Evolutionary conservation across 768 basidiomycete species (phyloP), one percentile per base, ranked within the genome.

Genomic region (Mycena capillaripes): DNA sequence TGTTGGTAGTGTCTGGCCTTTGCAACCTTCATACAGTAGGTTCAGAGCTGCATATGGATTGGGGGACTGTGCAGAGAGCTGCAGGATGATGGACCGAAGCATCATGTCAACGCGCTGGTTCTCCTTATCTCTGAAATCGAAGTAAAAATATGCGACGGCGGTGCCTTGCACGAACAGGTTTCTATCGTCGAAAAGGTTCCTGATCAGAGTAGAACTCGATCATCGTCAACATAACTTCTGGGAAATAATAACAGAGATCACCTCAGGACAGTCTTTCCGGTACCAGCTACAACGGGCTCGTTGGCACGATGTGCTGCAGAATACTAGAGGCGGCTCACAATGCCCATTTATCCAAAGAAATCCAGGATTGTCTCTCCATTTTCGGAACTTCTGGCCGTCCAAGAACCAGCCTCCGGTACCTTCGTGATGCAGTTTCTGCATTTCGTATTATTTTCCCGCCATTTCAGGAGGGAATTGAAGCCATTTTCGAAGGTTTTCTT

Each of bases 61-160:
- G 17, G 36, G 56, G 6, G 56, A 36, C 34, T 58, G 56, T 36
- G 32, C 56, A 58, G 56, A 36, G 21, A 58, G 34, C 56, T 58
- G 56, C 11, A 46, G 10, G 16, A 61, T 30, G 4, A 50, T 30
- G 27, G 42, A 19, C 5, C 42, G 64, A 53, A 79, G 56, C 6
- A 75, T 44, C 29, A 56, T 61, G 29, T 62, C 65, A 25, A 66
- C n/a, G 27, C 29, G 48, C 38, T 75, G 69, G 36, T 72, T 74
- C 14, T 63, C 59, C 10, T 61, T 44, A n/a, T 76, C 75, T 21
- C 71, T 67, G 59, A 73, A 75, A 23, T 78, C 76, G 34, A 79
- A 74, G 50, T 77, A 79, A 64, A 76, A 79, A 62, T 75, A 79
- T 1, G 78, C 76, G 0, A 78, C 16, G 2, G 46, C 46, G 1